A percentile compares a stretch with the other conserved stretches of the same genome.
phyloP scores from a whole-genome alignment of 1,284 basidiomycete genomes.

The Ustilago loliicola region DNA sequence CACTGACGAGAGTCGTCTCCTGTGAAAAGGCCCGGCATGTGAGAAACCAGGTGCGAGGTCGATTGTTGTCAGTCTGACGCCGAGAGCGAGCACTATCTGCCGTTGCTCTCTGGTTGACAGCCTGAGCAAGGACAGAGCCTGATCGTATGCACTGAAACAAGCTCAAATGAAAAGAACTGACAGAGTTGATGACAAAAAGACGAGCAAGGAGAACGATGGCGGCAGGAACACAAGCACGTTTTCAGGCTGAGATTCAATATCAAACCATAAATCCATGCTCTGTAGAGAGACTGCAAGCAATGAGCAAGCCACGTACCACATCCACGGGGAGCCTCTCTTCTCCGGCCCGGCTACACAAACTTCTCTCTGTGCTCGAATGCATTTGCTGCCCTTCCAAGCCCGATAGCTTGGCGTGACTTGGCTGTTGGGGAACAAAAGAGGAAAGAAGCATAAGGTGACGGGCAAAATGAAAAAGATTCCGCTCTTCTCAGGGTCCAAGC shows the following conservation, averaged over 20 bases:
- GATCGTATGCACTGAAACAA: background rate
- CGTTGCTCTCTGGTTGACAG: no score
- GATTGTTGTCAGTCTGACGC: no score
- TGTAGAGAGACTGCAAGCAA: background rate
- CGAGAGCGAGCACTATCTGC: no score
- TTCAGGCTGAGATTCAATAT: conserved; percentile 16
- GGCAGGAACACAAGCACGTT: conserved; percentile 2
- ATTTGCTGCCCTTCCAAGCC: background rate
- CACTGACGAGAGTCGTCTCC: no score
- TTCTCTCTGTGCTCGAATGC: background rate
- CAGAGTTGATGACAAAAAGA: background rate
- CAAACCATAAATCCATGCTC: background rate
- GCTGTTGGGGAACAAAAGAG: background rate
- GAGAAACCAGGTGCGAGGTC: no score
- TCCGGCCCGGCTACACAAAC: background rate
- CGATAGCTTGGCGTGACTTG: background rate
- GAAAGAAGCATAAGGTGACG: conserved; percentile 10
- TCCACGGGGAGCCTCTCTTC: conserved; percentile 16
- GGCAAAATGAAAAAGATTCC: background rate
- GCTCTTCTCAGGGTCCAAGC: conserved; percentile 28
- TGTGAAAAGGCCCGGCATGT: no score
- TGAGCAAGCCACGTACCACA: conserved; percentile 10
- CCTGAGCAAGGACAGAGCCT: background rate
- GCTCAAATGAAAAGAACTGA: background rate
- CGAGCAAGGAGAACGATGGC: background rate